Evolutionary conservation across 371 early-diverging fungal species (phyloP), one percentile per base, ranked within the genome.

Genomic region (Mucor indicus): DNA sequence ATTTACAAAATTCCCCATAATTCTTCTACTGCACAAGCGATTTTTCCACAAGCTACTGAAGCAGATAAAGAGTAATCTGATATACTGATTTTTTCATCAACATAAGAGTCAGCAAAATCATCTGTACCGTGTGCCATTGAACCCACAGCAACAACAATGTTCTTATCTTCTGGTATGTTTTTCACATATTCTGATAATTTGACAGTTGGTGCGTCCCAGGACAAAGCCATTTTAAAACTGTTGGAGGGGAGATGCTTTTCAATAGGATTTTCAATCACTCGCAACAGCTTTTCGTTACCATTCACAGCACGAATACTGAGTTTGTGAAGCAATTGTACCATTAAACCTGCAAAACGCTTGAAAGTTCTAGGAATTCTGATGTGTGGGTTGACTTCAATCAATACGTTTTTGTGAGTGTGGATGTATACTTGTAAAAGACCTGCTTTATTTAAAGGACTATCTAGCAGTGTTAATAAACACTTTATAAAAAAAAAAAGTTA

Each of bases 331-430:
- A 99, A 80, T 84, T 99, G 96, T 20, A 98, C 83, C 90, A 97
- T 93, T 43, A 98, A 75, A 32, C 98, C 99, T 48, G 91, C 87
- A 73, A 99, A 99, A 55, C 99, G 89, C 73, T 93, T 95, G 64
- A 93, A 97, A 8, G 98, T 98, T 69, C 99, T 79, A 17, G 99
- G 99, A 59, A 99, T 97, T 57, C 99, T 85, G 47, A 94, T 93
- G 51, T 93, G 91, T 41, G 97, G 97, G 62, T 93, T 95, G 44
- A 99, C 88, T 80, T 98, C 98, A 44, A 99, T 96, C 41, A 99
- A 79, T 9, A 94, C 96, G 55, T 94, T 92, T 66, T 88, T 90
- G 48, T 86, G 81, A 15, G 98, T 97, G 56, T 91, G 91, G 38
- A 99, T 92, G 64, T 90, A 98, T 32, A 99, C 92, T 74, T 95